Base-by-base conservation (phyloP, 495 filamentous ascomycete genomes). In the Cairneyella variabilis region DNA sequence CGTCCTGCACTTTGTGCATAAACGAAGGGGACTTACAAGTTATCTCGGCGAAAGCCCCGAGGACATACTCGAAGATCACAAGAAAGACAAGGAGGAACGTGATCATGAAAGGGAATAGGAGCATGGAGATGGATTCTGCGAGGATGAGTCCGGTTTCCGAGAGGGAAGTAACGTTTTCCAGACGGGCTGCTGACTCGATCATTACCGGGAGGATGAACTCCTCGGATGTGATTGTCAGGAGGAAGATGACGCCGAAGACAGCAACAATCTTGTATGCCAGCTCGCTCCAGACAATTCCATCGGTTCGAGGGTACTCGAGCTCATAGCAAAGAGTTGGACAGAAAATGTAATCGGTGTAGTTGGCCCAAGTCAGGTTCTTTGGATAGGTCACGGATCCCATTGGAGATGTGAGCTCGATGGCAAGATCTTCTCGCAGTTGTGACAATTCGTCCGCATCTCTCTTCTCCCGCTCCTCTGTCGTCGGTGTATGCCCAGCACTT, bases 271-370 rank as follows among this genome's bases (percentile, higher is more conserved):
- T 97, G 65, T 82, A 87, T 27, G 85, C 79, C 26, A 98, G 77
- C 56, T 92, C 85, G n/a, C 78, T 74, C 89, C 89, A 96, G 56
- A 85, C 76, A 23, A 88, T 82, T 7, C 74, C 72, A 3, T 75
- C 69, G 36, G 82, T 92, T 22, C 93, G 84, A 2, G 93, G 93
- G 71, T 97, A 98, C 61, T 97, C 95, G 36, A 98, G 76, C 69
- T 98, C 93, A 68, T 98, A 98, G 72, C 93, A 98, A 23, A 98
- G 77, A 1, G 93, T 98, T 9, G 93, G 93, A 61, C 93, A 98
- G 63, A 91, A 82, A 12, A 96, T 71, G 67, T 84, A 98, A 70
- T 98, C 93, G 27, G 80, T 54, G 64, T 89, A 97, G 69, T 98
- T 98, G 25, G 61, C 57, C 58, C 83, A 70, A 1, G 89, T 89